Evolutionary conservation across 2,329 filamentous ascomycete genomes (phyloP).

Genomic region (Alternaria triticimaculans): DNA sequence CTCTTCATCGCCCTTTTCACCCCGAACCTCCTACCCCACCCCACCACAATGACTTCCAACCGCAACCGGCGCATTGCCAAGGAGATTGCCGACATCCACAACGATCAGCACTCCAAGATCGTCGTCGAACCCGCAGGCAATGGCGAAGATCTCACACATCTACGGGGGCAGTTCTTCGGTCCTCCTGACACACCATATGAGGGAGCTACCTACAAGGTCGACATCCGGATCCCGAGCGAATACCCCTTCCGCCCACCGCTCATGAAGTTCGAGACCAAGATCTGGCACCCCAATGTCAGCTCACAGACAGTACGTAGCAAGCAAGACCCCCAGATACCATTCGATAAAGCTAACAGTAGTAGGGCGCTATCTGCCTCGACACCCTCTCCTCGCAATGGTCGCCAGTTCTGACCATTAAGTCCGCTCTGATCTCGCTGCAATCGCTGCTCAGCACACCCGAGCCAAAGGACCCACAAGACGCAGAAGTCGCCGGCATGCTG

Average conservation of each 20-base stretch:
- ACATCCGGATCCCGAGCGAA: conserved; percentile 84
- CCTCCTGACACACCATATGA: conserved; percentile 95
- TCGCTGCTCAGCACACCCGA: conserved; percentile 92
- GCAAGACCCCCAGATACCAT: no score
- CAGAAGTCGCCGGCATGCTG: conserved; percentile 91
- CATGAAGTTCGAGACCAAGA: conserved; percentile 91
- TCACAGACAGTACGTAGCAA: conserved; percentile 77
- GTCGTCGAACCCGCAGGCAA: conserved; percentile 68
- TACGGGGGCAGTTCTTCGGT: conserved; percentile 82
- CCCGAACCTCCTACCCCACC: neutral
- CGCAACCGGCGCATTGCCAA: conserved; percentile 70
- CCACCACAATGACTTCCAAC: conserved; percentile 61
- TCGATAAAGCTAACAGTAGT: conserved; percentile 28
- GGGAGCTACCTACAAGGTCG: conserved; percentile 79
- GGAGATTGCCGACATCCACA: conserved; percentile 76
- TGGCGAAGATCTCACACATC: conserved; percentile 76
- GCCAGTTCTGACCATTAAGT: conserved; percentile 95
- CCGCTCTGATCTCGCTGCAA: conserved; percentile 88
- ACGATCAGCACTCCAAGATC: conserved; percentile 80
- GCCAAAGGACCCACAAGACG: conserved; percentile 95
- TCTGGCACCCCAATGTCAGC: conserved; percentile 98
- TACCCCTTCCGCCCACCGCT: conserved; percentile 93
- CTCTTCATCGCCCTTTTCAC: conserved; percentile 3
- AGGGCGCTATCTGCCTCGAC: conserved; percentile 97
- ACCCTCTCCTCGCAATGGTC: conserved; percentile 91